Base-by-base conservation (phyloP, 1,284 basidiomycete species). In the Phlebopus sp. region DNA sequence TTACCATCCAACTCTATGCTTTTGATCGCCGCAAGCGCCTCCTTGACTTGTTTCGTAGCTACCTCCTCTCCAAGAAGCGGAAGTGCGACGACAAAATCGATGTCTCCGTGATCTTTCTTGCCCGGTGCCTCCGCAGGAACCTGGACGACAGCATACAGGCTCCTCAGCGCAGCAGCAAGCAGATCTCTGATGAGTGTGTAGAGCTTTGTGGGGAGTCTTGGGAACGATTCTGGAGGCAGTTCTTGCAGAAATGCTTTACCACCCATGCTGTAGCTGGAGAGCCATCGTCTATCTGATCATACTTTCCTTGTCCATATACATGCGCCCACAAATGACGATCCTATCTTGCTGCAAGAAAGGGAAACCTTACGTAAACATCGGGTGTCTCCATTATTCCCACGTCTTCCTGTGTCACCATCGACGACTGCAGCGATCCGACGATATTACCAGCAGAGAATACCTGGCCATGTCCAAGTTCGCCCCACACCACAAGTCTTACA, bases 391-490 rank as follows among this genome's bases (percentile, higher is more conserved):
- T 29, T 29, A 29, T 29, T 29, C 27, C 27, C 10, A 29, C 27
- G 27, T 11, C 27, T 5, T 29, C 27, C 8, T 29, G 10, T 11
- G 9, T 8, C 27, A 29, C 7, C 27, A 11, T 29, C 27, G 27
- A 9, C 8, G 27, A 23, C 21, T 23, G 21, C 21, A 23, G n/a
- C n/a, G n/a, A n/a, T n/a, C n/a, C n/a, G n/a, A n/a, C n/a, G n/a
- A n/a, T n/a, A n/a, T n/a, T n/a, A n/a, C n/a, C n/a, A n/a, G 6
- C 21, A 23, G 21, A 23, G 21, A 23, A 23, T 6, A 23, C 21
- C 4, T 29, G 9, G 27, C 36, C 25, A 89, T 90, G 86, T 89
- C 86, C 48, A 90, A 85, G 66, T 90, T 77, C 63, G 86, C 86
- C n/a, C 87, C 86, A 1, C 87, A 89, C 60, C 71, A 71, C 50